Base-by-base conservation (phyloP, 768 basidiomycete genomes). In the Lactarius sp. region DNA sequence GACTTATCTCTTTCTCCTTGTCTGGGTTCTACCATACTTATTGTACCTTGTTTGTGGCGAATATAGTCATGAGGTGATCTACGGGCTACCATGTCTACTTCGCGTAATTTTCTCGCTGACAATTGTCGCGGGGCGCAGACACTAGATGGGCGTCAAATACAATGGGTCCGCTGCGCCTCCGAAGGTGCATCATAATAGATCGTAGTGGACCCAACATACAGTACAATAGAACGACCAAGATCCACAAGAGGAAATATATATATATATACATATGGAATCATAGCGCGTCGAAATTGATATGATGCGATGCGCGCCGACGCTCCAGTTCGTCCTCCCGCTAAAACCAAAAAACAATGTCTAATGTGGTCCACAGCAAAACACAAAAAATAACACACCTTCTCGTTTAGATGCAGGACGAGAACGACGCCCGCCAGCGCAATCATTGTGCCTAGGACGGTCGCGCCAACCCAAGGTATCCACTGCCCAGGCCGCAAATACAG, bases 401-500 rank as follows among this genome's bases (percentile, higher is more conserved):
- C 97, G 69, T 87, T 93, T 69, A 94, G 71, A 78, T 96, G 94
- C 71, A 99, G 73, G 51, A 92, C 83, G 41, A 95, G 81, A 46
- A 96, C 92, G 57, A 96, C 90, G 9, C 85, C 76, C 1, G 88
- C 93, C 50, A 99, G 75, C 50, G 92, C 70, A 10, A 83, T 70
- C 56, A 88, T 92, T 13, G 87, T 84, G 3, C 81, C 84, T 8
- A 96, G 77, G 0, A 96, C 87, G 0, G 90, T 92, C 46, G 92
- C 75, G n/a, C 90, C 95, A 14, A 99, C 97, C 92, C 89, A 95
- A 1, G 94, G 93, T 65, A 98, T 94, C 94, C 95, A 99, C 70
- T 92, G 90, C 18, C 97, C 97, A 3, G 97, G 97, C 36, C 94
- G 77, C 68, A 99, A 76, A 72, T 92, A 99, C 65, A 98, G 76